Conservation (phyloP, 495 filamentous ascomycete species). For the Talaromyces trachyspermus region DNA sequence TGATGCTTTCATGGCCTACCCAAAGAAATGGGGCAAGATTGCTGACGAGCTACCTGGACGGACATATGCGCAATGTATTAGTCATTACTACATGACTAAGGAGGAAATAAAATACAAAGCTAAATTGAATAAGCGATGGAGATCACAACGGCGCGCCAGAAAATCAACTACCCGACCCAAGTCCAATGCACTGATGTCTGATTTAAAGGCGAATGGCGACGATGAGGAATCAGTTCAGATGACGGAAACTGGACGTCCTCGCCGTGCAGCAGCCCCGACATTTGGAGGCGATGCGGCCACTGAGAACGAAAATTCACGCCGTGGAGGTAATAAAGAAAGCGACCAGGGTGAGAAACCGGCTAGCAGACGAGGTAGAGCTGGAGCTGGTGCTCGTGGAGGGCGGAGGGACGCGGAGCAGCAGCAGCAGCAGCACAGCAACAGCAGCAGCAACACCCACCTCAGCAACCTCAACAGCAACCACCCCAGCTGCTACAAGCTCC, state of each 20-base stretch:
- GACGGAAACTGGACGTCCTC: slow-evolving; percentile 62
- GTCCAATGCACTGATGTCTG: slow-evolving; percentile 68
- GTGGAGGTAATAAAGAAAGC: slow-evolving; percentile 38
- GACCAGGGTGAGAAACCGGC: slow-evolving; percentile 53
- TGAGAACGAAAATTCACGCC: slow-evolving; percentile 46
- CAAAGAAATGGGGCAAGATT: slow-evolving; percentile 91
- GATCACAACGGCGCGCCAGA: slow-evolving; percentile 53
- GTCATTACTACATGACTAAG: slow-evolving; percentile 95
- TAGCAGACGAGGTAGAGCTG: slow-evolving; percentile 37
- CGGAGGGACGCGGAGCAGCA: slow-evolving; percentile 26
- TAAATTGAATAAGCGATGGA: slow-evolving; percentile 63
- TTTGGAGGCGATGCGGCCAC: slow-evolving; percentile 57
- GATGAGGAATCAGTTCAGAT: slow-evolving; percentile 46
- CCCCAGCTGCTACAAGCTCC: not conserved
- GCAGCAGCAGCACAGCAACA: slow-evolving; percentile 18
- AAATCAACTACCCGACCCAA: slow-evolving; percentile 49
- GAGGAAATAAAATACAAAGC: slow-evolving; percentile 80
- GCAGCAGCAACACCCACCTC: slow-evolving; percentile 20
- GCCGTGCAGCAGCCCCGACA: slow-evolving; percentile 61
- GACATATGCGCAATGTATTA: slow-evolving; percentile 78
- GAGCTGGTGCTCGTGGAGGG: slow-evolving; percentile 28
- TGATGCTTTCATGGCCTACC: slow-evolving; percentile 66
- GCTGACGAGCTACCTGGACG: slow-evolving; percentile 64
- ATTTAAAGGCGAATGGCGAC: slow-evolving; percentile 55
- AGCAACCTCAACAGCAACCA: slow-evolving; percentile 9